Percentiles rank a stretch among this genome's conserved stretches.
These are phyloP conservation scores for Penicillium sp. DNA, from an alignment of 2,329 filamentous ascomycete species.

Conservation along the genomic window DNA sequence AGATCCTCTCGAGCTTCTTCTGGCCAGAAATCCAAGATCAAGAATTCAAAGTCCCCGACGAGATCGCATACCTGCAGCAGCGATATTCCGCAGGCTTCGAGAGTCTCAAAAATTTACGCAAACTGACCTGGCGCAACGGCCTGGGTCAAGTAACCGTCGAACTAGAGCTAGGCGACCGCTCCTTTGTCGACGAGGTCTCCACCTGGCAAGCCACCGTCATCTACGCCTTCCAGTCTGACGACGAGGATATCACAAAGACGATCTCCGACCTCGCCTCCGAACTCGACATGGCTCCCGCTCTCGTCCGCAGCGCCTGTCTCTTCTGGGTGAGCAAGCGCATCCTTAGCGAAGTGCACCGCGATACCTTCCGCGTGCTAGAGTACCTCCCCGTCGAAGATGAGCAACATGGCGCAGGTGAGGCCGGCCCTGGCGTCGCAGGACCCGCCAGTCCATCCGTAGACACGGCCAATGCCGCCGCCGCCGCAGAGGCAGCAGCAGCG, in stretches of 20 bases:
- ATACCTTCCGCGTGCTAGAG: conserved; percentile 56
- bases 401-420: conserved; percentile 17
- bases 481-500: conserved; percentile 39
- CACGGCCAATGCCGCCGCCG: conserved; percentile 33
- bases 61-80: conserved; percentile 55
- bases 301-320: conserved; percentile 55
- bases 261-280: conserved; percentile 44
- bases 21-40: conserved; percentile 74
- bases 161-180: conserved; percentile 76
- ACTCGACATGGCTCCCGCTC: conserved; percentile 52
- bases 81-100: conserved; percentile 73
- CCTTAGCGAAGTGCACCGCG: conserved; percentile 43
- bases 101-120: conserved; percentile 72
- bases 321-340: conserved; percentile 61
- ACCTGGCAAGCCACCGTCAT: conserved; percentile 87
- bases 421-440: conserved; percentile 13
- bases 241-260: conserved; percentile 36
- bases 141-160: conserved; percentile 75
- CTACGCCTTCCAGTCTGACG: conserved; percentile 64
- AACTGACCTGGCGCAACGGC: conserved; percentile 81
- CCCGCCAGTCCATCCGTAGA: conserved; percentile 22
- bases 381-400: conserved; percentile 39
- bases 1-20: conserved; percentile 86
- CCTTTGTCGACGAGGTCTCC: conserved; percentile 63
- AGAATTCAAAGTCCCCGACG: conserved; percentile 43